Evolutionary conservation across 768 basidiomycete genomes (phyloP).

Genomic region (Kwoniella shandongensis): DNA sequence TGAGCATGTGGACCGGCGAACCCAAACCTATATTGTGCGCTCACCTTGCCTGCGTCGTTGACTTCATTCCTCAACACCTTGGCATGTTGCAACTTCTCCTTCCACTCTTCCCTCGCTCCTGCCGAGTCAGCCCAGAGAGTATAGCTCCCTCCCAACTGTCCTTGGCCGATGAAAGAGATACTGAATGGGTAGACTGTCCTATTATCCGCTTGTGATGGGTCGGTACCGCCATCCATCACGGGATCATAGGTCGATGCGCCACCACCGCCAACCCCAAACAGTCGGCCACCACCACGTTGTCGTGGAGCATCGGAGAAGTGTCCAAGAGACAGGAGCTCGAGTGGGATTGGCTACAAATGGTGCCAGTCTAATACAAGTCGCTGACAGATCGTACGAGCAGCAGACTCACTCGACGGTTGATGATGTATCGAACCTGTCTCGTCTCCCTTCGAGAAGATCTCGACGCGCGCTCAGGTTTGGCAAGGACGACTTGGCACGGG

Average conservation of each 20-base stretch:
- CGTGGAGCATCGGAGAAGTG: slow-evolving; percentile 78
- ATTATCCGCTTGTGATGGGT: slow-evolving; percentile 58
- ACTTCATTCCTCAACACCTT: slow-evolving; percentile 78
- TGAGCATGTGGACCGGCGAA: not conserved
- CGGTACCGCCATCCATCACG: slow-evolving; percentile 34
- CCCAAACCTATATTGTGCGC: too few species aligned
- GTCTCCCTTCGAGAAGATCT: slow-evolving; percentile 23
- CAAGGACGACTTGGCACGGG: slow-evolving; percentile 28
- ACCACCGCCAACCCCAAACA: slow-evolving; percentile 50
- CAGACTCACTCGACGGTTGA: slow-evolving; percentile 42
- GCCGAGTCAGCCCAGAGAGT: slow-evolving; percentile 82
- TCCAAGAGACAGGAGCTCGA: slow-evolving; percentile 82
- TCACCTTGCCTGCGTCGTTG: slow-evolving; percentile 81
- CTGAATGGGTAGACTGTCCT: slow-evolving; percentile 83
- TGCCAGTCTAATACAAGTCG: not conserved
- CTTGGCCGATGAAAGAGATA: slow-evolving; percentile 81
- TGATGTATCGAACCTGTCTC: slow-evolving; percentile 25
- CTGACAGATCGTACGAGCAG: slow-evolving; percentile 1
- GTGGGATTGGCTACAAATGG: slow-evolving; percentile 73
- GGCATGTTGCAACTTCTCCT: slow-evolving; percentile 82
- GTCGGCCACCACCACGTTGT: slow-evolving; percentile 64
- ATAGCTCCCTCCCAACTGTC: slow-evolving; percentile 70
- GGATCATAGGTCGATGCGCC: slow-evolving; percentile 56
- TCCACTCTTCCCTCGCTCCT: slow-evolving; percentile 79
- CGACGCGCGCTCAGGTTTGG: slow-evolving; percentile 29